Percentiles rank a stretch among this genome's conserved stretches.
phyloP scores from a whole-genome alignment of 805 yeast genomes.

The Wickerhamiella musiphila region DNA sequence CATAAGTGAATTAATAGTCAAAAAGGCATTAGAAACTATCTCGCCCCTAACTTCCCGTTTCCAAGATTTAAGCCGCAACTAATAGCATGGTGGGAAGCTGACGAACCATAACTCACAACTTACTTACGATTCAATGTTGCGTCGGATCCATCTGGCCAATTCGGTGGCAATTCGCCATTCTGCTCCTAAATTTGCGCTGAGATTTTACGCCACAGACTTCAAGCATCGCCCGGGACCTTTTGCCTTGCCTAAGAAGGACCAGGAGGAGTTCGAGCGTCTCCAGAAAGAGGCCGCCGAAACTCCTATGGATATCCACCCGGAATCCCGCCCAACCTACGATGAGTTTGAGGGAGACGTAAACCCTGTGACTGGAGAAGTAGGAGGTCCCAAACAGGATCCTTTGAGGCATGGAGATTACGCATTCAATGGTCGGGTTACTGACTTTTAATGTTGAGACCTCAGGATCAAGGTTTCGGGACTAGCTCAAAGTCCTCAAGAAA shows the following conservation, averaged over 20 bases:
- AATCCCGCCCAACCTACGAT: constrained; percentile 60
- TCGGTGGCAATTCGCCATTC: not conserved
- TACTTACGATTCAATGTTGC: too few species aligned
- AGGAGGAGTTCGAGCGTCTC: constrained; percentile 77
- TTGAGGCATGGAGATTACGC: constrained; percentile 83
- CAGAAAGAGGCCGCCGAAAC: constrained; percentile 58
- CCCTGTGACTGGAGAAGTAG: constrained; percentile 86
- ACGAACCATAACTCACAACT: too few species aligned
- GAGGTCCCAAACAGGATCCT: constrained; percentile 97
- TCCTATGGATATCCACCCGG: constrained; percentile 47
- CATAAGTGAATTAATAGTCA: not conserved
- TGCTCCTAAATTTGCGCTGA: not conserved
- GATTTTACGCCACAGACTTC: constrained; percentile 5
- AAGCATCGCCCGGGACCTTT: constrained; percentile 39
- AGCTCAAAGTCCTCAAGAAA: too few species aligned
- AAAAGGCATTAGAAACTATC: too few species aligned
- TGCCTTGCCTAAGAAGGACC: constrained; percentile 58
- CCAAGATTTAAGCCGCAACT: too few species aligned
- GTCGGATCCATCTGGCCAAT: too few species aligned
- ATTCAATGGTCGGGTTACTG: constrained; percentile 91
- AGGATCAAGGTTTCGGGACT: too few species aligned
- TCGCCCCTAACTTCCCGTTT: too few species aligned
- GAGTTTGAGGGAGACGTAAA: constrained; percentile 91
- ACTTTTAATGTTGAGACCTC: constrained; percentile 46
- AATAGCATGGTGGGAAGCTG: too few species aligned